Percentiles rank a stretch among this genome's conserved stretches.
These are phyloP conservation scores for Anastatica hierochuntica DNA, from an alignment of 345 rosid species.

Conservation along the genomic window DNA sequence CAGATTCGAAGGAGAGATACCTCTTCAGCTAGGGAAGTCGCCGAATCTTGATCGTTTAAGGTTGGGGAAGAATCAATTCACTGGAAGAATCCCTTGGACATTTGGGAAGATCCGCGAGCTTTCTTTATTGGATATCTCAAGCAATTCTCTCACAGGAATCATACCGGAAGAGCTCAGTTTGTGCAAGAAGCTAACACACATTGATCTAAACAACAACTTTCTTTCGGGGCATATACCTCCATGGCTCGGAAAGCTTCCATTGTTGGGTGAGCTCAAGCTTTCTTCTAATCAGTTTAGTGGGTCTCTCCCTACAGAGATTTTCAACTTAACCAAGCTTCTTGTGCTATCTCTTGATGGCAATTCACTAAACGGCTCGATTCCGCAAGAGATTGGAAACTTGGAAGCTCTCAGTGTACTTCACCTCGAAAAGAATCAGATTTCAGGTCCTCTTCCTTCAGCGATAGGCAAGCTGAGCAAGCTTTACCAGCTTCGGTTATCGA, in stretches of 20 bases:
- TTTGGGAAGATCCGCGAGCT: slow-evolving; percentile 59
- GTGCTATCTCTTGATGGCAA: slow-evolving; percentile 65
- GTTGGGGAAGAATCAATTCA: slow-evolving; percentile 63
- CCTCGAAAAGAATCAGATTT: slow-evolving; percentile 46
- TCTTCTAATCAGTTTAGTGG: slow-evolving; percentile 60
- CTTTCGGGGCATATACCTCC: slow-evolving; percentile 59
- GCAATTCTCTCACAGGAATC: slow-evolving; percentile 59
- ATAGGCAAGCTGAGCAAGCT: slow-evolving; percentile 65
- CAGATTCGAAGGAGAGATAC: slow-evolving; percentile 53
- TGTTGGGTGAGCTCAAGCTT: slow-evolving; percentile 73
- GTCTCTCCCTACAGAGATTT: slow-evolving; percentile 52
- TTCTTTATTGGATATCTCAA: slow-evolving; percentile 60
- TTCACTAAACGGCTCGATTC: slow-evolving; percentile 51
- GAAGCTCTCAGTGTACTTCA: slow-evolving; percentile 55
- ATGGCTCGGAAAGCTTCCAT: slow-evolving; percentile 66
- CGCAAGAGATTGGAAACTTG: slow-evolving; percentile 48
- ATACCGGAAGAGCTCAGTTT: slow-evolving; percentile 52
- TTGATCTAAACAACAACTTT: slow-evolving; percentile 73
- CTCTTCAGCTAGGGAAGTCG: slow-evolving; percentile 64
- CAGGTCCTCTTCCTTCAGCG: slow-evolving; percentile 55
- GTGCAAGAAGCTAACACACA: slow-evolving; percentile 64
- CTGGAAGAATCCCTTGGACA: slow-evolving; percentile 76
- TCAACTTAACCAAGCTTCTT: slow-evolving; percentile 57
- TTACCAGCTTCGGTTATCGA: slow-evolving; percentile 60
- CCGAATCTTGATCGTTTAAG: slow-evolving; percentile 70